phyloP scores from a whole-genome alignment of 2,329 filamentous ascomycete genomes.

The Microdochium nivale region DNA sequence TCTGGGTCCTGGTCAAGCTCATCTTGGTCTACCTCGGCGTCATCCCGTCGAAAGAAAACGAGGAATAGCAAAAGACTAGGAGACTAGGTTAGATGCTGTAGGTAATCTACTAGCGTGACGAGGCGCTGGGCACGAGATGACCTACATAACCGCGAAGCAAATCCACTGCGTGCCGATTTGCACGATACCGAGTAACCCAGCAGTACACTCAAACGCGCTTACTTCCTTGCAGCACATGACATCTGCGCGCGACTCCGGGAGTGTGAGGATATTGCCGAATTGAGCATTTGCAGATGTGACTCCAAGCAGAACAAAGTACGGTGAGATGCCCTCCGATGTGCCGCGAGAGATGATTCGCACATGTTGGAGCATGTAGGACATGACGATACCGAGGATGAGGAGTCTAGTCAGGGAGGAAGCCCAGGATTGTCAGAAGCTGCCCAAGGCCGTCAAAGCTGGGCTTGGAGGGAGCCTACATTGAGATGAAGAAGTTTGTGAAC shows the following conservation, averaged over 20 bases:
- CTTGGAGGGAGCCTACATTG: constrained; percentile 33
- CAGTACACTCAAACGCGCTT: constrained; percentile 72
- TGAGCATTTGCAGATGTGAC: constrained; percentile 81
- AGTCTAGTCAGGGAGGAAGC: constrained; percentile 31
- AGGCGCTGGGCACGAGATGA: constrained; percentile 5
- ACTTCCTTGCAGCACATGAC: constrained; percentile 81
- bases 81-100: constrained; percentile 1
- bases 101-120: not conserved
- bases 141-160: constrained; percentile 87
- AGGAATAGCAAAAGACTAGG: constrained; percentile 83
- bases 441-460: not conserved
- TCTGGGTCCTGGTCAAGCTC: constrained; percentile 33
- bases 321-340: constrained; percentile 89
- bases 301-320: constrained; percentile 91
- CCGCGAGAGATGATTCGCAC: constrained; percentile 78
- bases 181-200: constrained; percentile 77
- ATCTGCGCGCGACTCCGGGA: constrained; percentile 75
- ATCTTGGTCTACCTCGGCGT: constrained; percentile 38
- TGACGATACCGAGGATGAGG: constrained; percentile 77
- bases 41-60: constrained; percentile 75
- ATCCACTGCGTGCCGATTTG: constrained; percentile 90
- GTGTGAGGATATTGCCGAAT: constrained; percentile 84
- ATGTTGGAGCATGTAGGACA: constrained; percentile 94
- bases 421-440: constrained; percentile 10
- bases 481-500: constrained; percentile 46